These are phyloP conservation scores for Xerocomus minutiporus DNA, from an alignment of 1,284 basidiomycete genomes.

Conservation along the genomic window DNA sequence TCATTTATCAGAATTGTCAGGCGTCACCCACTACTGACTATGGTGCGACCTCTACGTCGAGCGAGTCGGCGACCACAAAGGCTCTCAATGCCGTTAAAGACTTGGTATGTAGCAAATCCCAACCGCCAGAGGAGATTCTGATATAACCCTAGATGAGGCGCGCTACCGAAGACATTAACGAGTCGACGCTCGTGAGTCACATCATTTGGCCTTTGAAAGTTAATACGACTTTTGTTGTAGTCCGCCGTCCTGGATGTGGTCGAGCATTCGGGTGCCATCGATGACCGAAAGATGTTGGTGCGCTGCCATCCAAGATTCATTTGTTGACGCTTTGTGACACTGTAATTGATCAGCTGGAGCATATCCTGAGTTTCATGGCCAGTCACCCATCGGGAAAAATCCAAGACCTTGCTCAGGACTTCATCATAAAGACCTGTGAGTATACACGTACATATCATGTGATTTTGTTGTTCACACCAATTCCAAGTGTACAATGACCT, in stretches of 20 bases:
- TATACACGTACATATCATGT: constrained; percentile 6
- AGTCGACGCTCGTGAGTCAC: constrained; percentile 26
- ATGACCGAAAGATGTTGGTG: constrained; percentile 59
- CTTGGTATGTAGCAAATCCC: constrained; percentile 19
- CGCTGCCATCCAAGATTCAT: constrained; percentile 9
- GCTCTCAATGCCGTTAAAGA: constrained; percentile 33
- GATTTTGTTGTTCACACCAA: constrained; percentile 2
- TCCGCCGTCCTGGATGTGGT: constrained; percentile 53
- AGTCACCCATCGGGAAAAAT: constrained; percentile 50
- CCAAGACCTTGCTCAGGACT: constrained; percentile 46
- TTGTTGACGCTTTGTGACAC: background rate
- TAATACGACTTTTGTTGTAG: constrained; percentile 30
- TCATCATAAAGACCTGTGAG: constrained; percentile 56
- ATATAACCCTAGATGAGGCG: constrained; percentile 25
- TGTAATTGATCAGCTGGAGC: constrained; percentile 52
- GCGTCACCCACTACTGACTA: constrained; percentile 18
- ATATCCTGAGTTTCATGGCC: constrained; percentile 59
- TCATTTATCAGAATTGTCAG: constrained; percentile 7
- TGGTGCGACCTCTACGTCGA: background rate
- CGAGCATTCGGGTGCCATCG: constrained; percentile 52
- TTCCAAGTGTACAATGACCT: constrained; percentile 70
- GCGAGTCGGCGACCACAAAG: constrained; percentile 21
- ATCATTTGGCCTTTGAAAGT: background rate
- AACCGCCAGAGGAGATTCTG: background rate
- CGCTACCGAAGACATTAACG: constrained; percentile 28